A percentile compares a stretch with the other conserved stretches of the same genome.
Evolutionary conservation across 495 filamentous ascomycete species (phyloP).

Genomic region (Xylaria flabelliformis): DNA sequence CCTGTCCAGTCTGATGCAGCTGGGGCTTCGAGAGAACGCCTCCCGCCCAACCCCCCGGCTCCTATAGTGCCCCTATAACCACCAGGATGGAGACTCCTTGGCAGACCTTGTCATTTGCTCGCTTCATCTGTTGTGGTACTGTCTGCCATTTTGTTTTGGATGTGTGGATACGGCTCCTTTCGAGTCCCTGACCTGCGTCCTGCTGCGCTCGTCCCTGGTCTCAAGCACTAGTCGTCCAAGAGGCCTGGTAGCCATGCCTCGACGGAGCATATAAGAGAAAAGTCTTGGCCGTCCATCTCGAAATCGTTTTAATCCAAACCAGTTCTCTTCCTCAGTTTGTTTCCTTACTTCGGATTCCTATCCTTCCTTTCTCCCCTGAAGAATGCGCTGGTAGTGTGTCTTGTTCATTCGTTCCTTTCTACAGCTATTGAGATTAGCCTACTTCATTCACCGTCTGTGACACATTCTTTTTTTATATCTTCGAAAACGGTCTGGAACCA

Average conservation of each 20-base stretch:
- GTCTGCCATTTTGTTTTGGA: slow-evolving; percentile 52
- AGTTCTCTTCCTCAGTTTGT: slow-evolving; percentile 36
- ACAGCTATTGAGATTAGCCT: slow-evolving; percentile 46
- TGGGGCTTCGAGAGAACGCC: slow-evolving; percentile 27
- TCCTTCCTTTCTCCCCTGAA: slow-evolving; percentile 40
- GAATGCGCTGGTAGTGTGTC: slow-evolving; percentile 55
- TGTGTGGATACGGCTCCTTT: slow-evolving; percentile 53
- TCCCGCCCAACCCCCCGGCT: slow-evolving; percentile 34
- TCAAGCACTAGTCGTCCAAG: slow-evolving; percentile 39
- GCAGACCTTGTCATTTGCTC: slow-evolving; percentile 44
- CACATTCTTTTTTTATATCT: slow-evolving; percentile 51
- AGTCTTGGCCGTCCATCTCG: slow-evolving; percentile 45
- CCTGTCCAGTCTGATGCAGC: slow-evolving; percentile 28
- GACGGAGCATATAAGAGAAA: slow-evolving; percentile 49
- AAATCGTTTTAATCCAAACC: slow-evolving; percentile 27
- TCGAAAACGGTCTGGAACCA: slow-evolving; percentile 59
- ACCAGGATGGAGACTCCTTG: slow-evolving; percentile 22
- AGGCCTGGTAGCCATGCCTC: slow-evolving; percentile 39
- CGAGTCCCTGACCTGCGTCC: slow-evolving; percentile 32
- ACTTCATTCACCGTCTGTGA: slow-evolving; percentile 50
- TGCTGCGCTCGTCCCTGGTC: slow-evolving; percentile 36
- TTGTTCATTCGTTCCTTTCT: slow-evolving; percentile 56
- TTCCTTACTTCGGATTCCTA: slow-evolving; percentile 36
- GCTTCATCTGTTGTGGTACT: slow-evolving; percentile 29
- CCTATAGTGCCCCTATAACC: slow-evolving; percentile 23